Conservation (phyloP, 768 basidiomycete genomes). For the Tubosaeta brunneosetosa region DNA sequence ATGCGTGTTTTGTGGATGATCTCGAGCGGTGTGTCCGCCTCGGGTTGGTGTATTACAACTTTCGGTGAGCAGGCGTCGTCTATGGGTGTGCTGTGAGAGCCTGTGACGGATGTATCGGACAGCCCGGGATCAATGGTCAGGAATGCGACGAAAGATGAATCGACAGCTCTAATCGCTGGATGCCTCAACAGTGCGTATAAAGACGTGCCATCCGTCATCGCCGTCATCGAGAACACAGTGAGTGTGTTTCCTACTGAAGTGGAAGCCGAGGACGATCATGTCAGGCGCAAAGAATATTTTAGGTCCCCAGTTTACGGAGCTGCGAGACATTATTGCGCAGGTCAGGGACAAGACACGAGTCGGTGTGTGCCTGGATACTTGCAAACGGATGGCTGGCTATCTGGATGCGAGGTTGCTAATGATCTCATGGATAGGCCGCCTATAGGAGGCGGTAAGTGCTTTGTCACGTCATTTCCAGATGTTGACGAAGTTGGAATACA, state of each 20-base stretch:
- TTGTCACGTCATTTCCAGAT: constrained; percentile 38
- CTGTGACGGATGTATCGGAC: constrained; percentile 2
- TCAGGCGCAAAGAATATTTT: constrained; percentile 78
- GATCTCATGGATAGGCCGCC: constrained; percentile 47
- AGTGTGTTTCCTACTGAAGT: neutral
- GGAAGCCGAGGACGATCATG: constrained; percentile 32
- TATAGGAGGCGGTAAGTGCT: constrained; percentile 64
- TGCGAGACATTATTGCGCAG: constrained; percentile 61
- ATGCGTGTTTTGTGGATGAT: constrained; percentile 80
- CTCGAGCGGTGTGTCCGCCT: constrained; percentile 72
- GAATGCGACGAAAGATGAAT: no score
- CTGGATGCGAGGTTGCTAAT: neutral
- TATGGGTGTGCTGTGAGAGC: neutral
- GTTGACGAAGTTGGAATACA: neutral
- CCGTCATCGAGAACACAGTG: constrained; percentile 81
- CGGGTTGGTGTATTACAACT: constrained; percentile 73
- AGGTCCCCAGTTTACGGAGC: constrained; percentile 64
- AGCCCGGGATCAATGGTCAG: constrained; percentile 86
- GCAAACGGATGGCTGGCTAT: constrained; percentile 33
- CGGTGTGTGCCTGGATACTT: constrained; percentile 84
- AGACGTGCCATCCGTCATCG: constrained; percentile 51
- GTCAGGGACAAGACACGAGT: constrained; percentile 76
- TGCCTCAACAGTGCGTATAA: constrained; percentile 70
- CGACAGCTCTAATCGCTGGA: no score
- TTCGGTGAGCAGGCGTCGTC: constrained; percentile 58